Percentiles rank a stretch among this genome's conserved stretches.
Conservation (phyloP, 176 grass and related monocot genomes). For the Paspalum vaginatum region DNA sequence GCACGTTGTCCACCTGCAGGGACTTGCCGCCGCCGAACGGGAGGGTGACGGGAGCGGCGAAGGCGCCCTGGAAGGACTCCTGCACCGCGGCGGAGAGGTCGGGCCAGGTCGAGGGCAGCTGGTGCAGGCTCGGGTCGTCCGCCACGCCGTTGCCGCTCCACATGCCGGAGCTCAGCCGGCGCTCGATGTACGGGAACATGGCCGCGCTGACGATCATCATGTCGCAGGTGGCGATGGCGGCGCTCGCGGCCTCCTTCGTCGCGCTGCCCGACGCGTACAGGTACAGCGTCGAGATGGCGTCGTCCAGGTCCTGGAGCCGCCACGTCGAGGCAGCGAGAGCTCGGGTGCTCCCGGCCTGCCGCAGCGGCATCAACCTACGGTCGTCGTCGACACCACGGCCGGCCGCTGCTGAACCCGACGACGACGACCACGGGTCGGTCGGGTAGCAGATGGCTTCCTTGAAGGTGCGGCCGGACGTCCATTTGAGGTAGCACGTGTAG, state of each 20-base stretch:
- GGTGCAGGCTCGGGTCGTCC: background rate
- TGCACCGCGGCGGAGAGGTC: background rate
- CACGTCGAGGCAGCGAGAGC: background rate
- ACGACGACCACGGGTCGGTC: no score
- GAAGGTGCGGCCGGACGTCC: background rate
- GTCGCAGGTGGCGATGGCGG: background rate
- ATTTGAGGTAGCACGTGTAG: background rate
- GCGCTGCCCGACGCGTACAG: background rate
- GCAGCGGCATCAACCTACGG: no score
- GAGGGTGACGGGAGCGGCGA: background rate
- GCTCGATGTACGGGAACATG: background rate
- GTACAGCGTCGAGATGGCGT: background rate
- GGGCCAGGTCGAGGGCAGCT: background rate
- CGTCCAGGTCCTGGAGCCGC: background rate
- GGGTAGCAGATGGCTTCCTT: background rate
- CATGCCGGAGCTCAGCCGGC: slow-evolving; percentile 1
- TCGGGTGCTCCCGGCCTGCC: no score
- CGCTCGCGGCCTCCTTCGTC: background rate
- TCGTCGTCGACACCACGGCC: background rate
- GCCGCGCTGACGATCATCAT: background rate
- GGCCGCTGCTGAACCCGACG: background rate
- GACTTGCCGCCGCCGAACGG: background rate
- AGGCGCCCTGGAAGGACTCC: background rate
- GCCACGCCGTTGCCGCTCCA: background rate
- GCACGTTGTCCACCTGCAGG: background rate